Evolutionary conservation across 768 basidiomycete genomes (phyloP), one percentile per base, ranked within the genome.

Genomic region (Xerocomellus dryophilus): DNA sequence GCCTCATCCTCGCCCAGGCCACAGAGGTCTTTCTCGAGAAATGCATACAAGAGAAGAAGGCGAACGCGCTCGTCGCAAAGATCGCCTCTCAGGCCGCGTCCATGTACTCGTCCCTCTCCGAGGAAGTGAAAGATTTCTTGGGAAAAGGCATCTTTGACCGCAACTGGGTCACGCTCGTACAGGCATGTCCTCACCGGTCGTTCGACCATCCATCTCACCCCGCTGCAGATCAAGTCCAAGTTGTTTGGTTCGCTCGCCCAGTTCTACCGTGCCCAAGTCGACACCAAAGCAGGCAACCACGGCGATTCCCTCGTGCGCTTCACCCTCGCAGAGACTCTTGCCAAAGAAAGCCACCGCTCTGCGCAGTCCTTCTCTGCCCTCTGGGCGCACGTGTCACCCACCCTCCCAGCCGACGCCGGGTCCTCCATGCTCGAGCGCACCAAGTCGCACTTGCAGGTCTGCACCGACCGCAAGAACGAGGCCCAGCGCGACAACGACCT

Each of bases 11-110:
- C 15, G 93, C 92, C 0, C 96, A 98, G 71, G 94, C 95, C 1
- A 93, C 91, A 0, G 96, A 98, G 68, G 88, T 98, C 35, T 97
- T 98, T 68, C 86, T 92, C 62, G 97, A 98, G 75, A 96, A 95
- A 66, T 88, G 89, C 64, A 80, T 83, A n/a, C 86, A 90, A 23
- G 94, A 95, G 79, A 95, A 93, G 81, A 95, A 96, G 70, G 78
- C 79, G 5, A 82, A 75, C 54, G 79, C 84, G 0, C 78, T 99
- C 35, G 79, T 95, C 3, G 73, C 88, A 42, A 93, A 95, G 76
- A 82, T 98, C 47, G 93, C 84, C 0, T 80, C 87, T 18, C 93
- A 96, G 65, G 81, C 88, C 0, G 89, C 90, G 1, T 79, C 69
- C 14, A 83, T 94, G 82, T 99, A 98, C 65, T 81, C 78, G 0